These are phyloP conservation scores for Talaromyces sp. DNA, from an alignment of 2,329 filamentous ascomycete species.

Conservation along the genomic window DNA sequence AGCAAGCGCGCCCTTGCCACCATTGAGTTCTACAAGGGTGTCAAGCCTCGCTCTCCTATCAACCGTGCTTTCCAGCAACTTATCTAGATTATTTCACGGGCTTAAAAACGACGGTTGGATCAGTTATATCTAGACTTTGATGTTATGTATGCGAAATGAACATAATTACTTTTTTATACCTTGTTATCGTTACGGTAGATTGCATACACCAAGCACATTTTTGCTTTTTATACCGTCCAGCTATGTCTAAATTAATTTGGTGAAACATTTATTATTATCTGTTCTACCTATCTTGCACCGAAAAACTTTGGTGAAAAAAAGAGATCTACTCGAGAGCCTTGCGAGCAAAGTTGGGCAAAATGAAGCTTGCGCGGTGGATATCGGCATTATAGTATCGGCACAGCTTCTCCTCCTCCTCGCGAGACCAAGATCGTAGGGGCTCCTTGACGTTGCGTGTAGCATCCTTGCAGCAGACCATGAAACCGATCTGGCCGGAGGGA, in stretches of 20 bases:
- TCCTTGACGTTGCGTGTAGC: conserved; percentile 75
- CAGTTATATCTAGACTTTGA: conserved; percentile 12
- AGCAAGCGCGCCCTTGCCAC: conserved; percentile 90
- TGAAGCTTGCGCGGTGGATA: conserved; percentile 91
- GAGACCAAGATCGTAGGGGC: conserved; percentile 75
- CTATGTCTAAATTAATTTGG: neutral
- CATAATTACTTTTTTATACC: neutral
- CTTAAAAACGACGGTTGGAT: neutral
- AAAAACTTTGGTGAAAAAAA: neutral
- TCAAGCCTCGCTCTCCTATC: conserved; percentile 88
- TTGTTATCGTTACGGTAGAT: neutral
- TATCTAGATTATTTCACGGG: conserved; percentile 59
- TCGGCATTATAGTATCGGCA: conserved; percentile 98
- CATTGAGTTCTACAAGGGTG: conserved; percentile 95
- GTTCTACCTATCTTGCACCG: neutral
- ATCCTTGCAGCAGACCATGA: conserved; percentile 99
- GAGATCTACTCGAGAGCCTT: conserved; percentile 53
- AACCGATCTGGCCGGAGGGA: conserved; percentile 97
- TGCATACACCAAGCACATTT: neutral
- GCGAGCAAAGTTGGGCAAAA: conserved; percentile 89
- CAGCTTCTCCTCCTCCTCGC: conserved; percentile 86
- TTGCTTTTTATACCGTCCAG: neutral
- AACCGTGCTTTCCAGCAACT: conserved; percentile 98
- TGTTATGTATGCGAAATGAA: conserved; percentile 17
- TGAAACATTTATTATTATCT: neutral